Percentiles rank a stretch among this genome's conserved stretches.
Conservation (phyloP, 768 basidiomycete genomes). For the Lactarius sp. region DNA sequence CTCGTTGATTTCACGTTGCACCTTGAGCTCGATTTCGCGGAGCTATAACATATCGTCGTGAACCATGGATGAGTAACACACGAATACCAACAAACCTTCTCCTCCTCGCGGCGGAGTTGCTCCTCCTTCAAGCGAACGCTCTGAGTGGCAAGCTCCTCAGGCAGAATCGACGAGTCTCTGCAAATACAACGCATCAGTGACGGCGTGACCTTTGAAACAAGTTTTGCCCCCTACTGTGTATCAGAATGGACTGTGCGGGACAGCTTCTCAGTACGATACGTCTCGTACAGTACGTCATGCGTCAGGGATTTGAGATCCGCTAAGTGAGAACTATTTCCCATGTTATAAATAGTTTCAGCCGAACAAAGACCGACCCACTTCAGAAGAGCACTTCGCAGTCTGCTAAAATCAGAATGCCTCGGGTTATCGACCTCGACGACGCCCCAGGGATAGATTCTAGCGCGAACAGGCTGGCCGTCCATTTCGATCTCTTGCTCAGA, state of each 20-base stretch:
- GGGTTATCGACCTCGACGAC: constrained; percentile 98
- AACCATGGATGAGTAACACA: constrained; percentile 6
- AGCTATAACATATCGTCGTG: constrained; percentile 44
- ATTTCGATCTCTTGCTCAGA: constrained; percentile 96
- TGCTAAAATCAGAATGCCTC: constrained; percentile 98
- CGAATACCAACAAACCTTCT: constrained; percentile 55
- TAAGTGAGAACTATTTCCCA: constrained; percentile 72
- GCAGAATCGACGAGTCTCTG: constrained; percentile 85
- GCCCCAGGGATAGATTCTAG: constrained; percentile 97
- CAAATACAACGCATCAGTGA: constrained; percentile 26
- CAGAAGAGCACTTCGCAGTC: constrained; percentile 85
- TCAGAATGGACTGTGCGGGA: constrained; percentile 84
- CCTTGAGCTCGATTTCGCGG: constrained; percentile 96
- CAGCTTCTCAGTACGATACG: constrained; percentile 96
- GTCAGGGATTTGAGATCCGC: constrained; percentile 92
- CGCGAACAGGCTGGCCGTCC: constrained; percentile 86
- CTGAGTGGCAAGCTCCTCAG: constrained; percentile 95
- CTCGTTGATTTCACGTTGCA: constrained; percentile 96
- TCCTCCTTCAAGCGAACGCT: constrained; percentile 98
- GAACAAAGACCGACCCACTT: constrained; percentile 47
- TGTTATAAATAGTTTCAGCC: constrained; percentile 10
- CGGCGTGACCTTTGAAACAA: background rate
- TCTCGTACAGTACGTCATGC: constrained; percentile 92
- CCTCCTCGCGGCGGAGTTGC: constrained; percentile 93
- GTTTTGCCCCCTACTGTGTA: constrained; percentile 49